Conservation (phyloP, 345 rosid genomes). For the Aquilaria sinensis region DNA sequence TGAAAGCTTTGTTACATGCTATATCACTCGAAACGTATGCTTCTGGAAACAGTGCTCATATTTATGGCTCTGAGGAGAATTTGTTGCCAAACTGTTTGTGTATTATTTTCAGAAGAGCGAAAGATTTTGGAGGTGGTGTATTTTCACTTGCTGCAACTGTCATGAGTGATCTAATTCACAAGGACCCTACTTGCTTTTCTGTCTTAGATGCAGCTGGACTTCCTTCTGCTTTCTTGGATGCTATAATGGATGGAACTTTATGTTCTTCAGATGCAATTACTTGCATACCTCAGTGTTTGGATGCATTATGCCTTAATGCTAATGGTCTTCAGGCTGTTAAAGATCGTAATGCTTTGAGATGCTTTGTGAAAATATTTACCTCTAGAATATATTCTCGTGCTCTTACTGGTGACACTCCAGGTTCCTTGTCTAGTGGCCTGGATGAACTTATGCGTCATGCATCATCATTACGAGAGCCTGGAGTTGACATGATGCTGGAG, state of each 20-base stretch:
- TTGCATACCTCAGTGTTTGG: constrained; percentile 97
- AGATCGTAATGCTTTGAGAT: constrained; percentile 81
- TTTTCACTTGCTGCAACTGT: constrained; percentile 95
- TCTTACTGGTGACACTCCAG: constrained; percentile 74
- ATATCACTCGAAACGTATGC: constrained; percentile 95
- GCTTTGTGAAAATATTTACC: constrained; percentile 90
- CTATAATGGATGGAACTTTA: constrained; percentile 78
- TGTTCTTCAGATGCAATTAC: constrained; percentile 90
- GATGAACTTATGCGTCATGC: constrained; percentile 96
- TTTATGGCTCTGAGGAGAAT: constrained; percentile 83
- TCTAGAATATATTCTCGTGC: constrained; percentile 72
- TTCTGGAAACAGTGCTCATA: constrained; percentile 74
- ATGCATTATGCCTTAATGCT: constrained; percentile 86
- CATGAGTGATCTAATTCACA: constrained; percentile 96
- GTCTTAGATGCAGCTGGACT: constrained; percentile 84
- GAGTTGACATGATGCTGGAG: constrained; percentile 92
- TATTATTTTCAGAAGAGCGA: constrained; percentile 72
- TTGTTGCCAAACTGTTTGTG: constrained; percentile 83
- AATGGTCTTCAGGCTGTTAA: constrained; percentile 87
- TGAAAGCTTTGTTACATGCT: constrained; percentile 86
- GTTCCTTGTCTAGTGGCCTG: constrained; percentile 80
- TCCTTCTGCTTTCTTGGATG: constrained; percentile 89
- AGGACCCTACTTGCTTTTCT: constrained; percentile 88
- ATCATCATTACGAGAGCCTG: constrained; percentile 74
- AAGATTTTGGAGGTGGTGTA: constrained; percentile 96